Evolutionary conservation across 2,329 filamentous ascomycete species (phyloP), one percentile per base, ranked within the genome.

Genomic region (Incumbomyces delicatus): DNA sequence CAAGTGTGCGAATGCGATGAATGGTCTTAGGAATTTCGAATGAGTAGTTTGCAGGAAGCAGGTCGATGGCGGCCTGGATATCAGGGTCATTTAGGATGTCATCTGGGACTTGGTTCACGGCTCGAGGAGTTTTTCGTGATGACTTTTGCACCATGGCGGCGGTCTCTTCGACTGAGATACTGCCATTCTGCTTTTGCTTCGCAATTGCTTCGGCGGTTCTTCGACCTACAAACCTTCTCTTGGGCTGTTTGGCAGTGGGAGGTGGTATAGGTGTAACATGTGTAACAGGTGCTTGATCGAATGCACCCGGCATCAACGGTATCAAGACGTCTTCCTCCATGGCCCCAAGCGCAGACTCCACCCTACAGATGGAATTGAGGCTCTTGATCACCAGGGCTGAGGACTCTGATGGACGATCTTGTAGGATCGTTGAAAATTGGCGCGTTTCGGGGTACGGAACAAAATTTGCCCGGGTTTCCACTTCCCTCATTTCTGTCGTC

Each of bases 21-120:
- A 98, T 94, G 7, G 92, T 98, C 70, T 98, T 98, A 63, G 87
- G 92, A 47, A 98, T 88, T 70, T 98, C 92, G 63, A 98, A 98
- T 58, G 86, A 90, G 75, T 98, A 98, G 71, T 98, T 98, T n/a
- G 79, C 72, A 1, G 92, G 92, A 2, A 98, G 78, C 29, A 98
- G 76, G 5, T 80, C 75, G 49, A 96, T 88, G 2, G 92, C 92
- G 37, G 81, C 83, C 64, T 90, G 90, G 60, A 98, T 85, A 40
- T 84, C 85, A 40, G 81, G 73, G 60, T 98, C 84, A 53, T 94
- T 76, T 16, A 92, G 73, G 53, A 98, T 95, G 53, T 90, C 84
- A 13, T 81, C 75, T 2, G 92, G 90, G 1, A 98, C 85, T 61
- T 92, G 86, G 63, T 95, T 96, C 50, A 96, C 67, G n/a, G 88